These are phyloP conservation scores for Colletotrichum cordylinicola DNA, from an alignment of 2,329 filamentous ascomycete genomes.

Conservation along the genomic window DNA sequence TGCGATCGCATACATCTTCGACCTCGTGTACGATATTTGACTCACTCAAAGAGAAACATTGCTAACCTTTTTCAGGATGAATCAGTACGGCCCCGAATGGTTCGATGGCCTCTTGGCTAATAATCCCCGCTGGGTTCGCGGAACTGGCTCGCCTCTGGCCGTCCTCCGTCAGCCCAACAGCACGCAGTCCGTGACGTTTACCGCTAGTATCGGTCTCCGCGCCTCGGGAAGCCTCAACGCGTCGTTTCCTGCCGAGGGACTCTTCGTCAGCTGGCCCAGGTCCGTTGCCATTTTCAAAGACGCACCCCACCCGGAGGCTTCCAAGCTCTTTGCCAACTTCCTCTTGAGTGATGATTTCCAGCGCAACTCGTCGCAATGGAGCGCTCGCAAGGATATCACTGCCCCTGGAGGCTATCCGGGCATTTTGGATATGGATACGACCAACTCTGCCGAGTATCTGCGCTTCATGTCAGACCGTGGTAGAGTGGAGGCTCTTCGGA, in stretches of 20 bases:
- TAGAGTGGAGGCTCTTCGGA: slow-evolving; percentile 42
- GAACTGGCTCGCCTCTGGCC: slow-evolving; percentile 46
- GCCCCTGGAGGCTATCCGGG: slow-evolving; percentile 31
- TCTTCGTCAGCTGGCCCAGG: slow-evolving; percentile 54
- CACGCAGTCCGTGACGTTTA: slow-evolving; percentile 39
- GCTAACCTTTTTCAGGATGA: slow-evolving; percentile 28
- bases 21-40: slow-evolving; percentile 47
- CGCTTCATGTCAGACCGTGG: slow-evolving; percentile 46
- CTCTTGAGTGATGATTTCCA: slow-evolving; percentile 47
- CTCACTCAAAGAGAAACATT: neutral
- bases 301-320: slow-evolving; percentile 52
- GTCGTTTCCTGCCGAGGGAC: slow-evolving; percentile 36
- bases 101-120: slow-evolving; percentile 52
- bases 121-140: slow-evolving; percentile 58
- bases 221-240: slow-evolving; percentile 25
- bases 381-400: slow-evolving; percentile 38
- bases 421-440: slow-evolving; percentile 34
- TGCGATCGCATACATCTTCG: slow-evolving; percentile 55
- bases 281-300: slow-evolving; percentile 51
- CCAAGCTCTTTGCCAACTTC: slow-evolving; percentile 55
- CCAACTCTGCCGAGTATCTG: slow-evolving; percentile 41
- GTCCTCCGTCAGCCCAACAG: slow-evolving; percentile 36
- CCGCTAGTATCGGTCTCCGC: slow-evolving; percentile 24
- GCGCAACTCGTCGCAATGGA: slow-evolving; percentile 32
- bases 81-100: slow-evolving; percentile 48